These are phyloP conservation scores for Auricularia auricula-judae DNA, from an alignment of 768 basidiomycete species.

Conservation along the genomic window DNA sequence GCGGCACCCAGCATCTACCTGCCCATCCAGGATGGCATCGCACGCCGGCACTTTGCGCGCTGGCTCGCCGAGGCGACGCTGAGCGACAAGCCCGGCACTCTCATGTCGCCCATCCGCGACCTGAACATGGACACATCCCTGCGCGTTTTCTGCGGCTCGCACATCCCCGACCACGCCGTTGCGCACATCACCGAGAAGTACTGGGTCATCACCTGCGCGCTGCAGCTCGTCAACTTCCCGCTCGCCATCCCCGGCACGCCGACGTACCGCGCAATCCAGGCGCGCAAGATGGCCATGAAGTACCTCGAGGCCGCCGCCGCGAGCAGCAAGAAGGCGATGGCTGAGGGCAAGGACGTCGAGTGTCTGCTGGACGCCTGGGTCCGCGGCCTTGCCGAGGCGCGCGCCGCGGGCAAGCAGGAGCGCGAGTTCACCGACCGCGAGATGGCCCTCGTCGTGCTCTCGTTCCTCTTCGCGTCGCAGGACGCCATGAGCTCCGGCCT, in stretches of 20 bases:
- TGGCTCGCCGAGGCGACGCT: conserved; percentile 57
- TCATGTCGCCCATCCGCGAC: conserved; percentile 83
- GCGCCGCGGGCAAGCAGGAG: conserved; percentile 59
- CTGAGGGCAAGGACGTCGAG: conserved; percentile 62
- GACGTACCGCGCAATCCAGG: conserved; percentile 85
- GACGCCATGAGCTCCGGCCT: conserved; percentile 98
- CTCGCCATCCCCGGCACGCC: conserved; percentile 92
- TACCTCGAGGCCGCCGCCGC: conserved; percentile 73
- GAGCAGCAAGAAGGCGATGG: conserved; percentile 73
- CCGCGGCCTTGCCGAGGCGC: conserved; percentile 39
- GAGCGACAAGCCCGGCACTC: conserved; percentile 37
- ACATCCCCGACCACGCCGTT: conserved; percentile 73
- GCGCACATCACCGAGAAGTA: conserved; percentile 84
- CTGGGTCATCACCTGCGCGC: conserved; percentile 89
- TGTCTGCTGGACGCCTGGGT: conserved; percentile 96
- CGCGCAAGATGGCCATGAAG: conserved; percentile 73
- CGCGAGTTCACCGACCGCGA: conserved; percentile 86
- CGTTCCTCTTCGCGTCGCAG: conserved; percentile 92
- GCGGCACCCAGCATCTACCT: conserved; percentile 59
- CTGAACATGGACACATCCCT: conserved; percentile 98
- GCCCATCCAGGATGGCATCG: conserved; percentile 68
- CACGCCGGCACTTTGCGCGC: conserved; percentile 58
- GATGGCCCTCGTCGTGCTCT: conserved; percentile 95
- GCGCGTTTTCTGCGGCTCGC: conserved; percentile 86
- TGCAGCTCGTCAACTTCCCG: conserved; percentile 99